Conservation (phyloP, 768 basidiomycete species). For the Amyloporia xantha region DNA sequence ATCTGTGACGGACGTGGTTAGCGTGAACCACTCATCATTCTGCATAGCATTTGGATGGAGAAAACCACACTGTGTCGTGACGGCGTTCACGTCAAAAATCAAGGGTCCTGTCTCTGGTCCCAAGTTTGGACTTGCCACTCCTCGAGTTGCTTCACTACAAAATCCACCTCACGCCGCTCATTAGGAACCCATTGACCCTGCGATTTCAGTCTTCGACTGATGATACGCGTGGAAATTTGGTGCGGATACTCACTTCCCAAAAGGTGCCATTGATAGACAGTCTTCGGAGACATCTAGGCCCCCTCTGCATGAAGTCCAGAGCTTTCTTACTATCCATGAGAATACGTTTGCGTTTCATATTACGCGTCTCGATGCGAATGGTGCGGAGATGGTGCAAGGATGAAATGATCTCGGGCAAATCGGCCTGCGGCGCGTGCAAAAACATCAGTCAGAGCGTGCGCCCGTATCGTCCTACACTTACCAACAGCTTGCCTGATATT, state of each 20-base stretch:
- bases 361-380: not conserved
- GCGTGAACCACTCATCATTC: too few relatives aligned
- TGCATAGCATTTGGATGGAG: too few relatives aligned
- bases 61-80: too few relatives aligned
- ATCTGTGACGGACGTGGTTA: too few relatives aligned
- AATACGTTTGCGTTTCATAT: not conserved
- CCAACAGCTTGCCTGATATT: slow-evolving; percentile 26
- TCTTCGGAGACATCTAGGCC: not conserved
- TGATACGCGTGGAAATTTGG: too few relatives aligned
- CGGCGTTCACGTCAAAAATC: not conserved
- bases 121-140: not conserved
- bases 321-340: not conserved
- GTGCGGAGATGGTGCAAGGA: too few relatives aligned
- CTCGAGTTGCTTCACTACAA: not conserved
- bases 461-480: slow-evolving; percentile 24
- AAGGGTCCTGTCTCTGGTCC: not conserved
- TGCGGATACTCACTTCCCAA: not conserved
- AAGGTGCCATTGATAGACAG: not conserved
- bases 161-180: too few relatives aligned
- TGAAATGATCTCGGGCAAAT: too few relatives aligned
- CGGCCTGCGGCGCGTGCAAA: too few relatives aligned
- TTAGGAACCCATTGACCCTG: too few relatives aligned
- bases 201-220: too few relatives aligned
- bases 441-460: too few relatives aligned
- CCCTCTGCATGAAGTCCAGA: not conserved